These are phyloP conservation scores for Candida pseudoglaebosa DNA, from an alignment of 805 yeast species.

Conservation along the genomic window DNA sequence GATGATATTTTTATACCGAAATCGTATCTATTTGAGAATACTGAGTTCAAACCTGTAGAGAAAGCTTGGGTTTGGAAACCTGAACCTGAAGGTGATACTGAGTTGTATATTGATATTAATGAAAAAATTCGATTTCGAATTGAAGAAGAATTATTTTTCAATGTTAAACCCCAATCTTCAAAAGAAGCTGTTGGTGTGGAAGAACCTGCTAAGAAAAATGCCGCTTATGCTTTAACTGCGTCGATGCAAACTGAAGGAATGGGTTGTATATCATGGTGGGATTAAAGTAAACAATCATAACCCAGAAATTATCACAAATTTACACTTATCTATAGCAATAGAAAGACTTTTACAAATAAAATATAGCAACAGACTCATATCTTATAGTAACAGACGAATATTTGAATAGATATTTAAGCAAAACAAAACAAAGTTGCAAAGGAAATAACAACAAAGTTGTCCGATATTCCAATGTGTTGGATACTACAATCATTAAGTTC, in stretches of 20 bases:
- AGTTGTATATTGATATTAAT: slow-evolving; percentile 80
- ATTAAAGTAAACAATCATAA: too few species aligned
- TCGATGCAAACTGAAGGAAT: slow-evolving; percentile 95
- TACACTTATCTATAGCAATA: too few species aligned
- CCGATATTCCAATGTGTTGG: too few species aligned
- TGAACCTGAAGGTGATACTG: slow-evolving; percentile 60
- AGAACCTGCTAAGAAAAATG: slow-evolving; percentile 42
- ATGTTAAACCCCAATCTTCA: slow-evolving; percentile 76
- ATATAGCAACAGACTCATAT: too few species aligned
- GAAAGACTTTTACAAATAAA: too few species aligned
- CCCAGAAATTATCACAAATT: too few species aligned
- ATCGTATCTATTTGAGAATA: slow-evolving; percentile 72
- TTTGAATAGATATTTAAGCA: too few species aligned
- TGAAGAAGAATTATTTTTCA: slow-evolving; percentile 82
- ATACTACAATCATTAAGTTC: neutral
- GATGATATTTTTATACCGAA: slow-evolving; percentile 90
- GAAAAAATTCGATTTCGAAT: slow-evolving; percentile 90
- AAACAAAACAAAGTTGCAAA: too few species aligned
- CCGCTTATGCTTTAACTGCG: slow-evolving; percentile 82
- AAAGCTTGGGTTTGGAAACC: slow-evolving; percentile 93
- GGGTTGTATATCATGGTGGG: slow-evolving; percentile 99
- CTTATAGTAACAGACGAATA: too few species aligned
- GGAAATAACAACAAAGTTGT: too few species aligned
- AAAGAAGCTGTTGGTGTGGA: slow-evolving; percentile 42
- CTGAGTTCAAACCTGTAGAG: slow-evolving; percentile 65